These are phyloP conservation scores for Coemansia pectinata DNA, from an alignment of 192 early-diverging fungal species.

Conservation along the genomic window DNA sequence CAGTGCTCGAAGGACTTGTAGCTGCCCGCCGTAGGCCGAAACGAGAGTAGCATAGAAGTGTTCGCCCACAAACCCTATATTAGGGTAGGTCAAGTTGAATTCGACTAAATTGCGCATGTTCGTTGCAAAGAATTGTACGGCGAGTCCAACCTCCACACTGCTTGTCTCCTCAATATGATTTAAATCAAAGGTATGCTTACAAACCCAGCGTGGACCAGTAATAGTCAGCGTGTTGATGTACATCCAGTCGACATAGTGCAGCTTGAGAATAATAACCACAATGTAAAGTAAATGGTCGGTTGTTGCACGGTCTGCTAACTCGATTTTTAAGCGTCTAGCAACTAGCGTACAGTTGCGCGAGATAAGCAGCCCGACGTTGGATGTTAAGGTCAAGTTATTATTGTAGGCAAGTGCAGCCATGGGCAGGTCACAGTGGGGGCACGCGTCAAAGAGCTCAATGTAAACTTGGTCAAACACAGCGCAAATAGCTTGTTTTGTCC, in stretches of 20 bases:
- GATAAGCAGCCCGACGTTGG: background rate
- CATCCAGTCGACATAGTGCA: background rate
- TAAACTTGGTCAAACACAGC: background rate
- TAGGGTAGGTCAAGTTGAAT: background rate
- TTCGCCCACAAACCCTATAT: background rate
- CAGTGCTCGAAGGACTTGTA: background rate
- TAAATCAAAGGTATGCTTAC: too few species aligned
- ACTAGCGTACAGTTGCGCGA: background rate
- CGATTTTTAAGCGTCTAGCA: background rate
- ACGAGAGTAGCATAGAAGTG: background rate
- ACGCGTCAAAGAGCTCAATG: background rate
- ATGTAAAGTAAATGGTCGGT: background rate
- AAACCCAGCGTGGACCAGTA: background rate
- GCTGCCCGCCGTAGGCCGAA: background rate
- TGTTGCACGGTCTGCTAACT: background rate
- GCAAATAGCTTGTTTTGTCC: background rate
- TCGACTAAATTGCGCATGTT: background rate
- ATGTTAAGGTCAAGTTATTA: background rate
- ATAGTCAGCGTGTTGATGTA: background rate
- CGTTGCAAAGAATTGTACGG: background rate
- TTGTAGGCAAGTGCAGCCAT: background rate
- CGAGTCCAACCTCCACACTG: background rate
- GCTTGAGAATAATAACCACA: background rate
- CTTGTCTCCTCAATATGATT: too few species aligned
- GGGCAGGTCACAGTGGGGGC: too few species aligned